A percentile compares a stretch with the other conserved stretches of the same genome.
phyloP scores from a whole-genome alignment of 1,139 yeast species.

The Chernovozyma sophiae-reginae region DNA sequence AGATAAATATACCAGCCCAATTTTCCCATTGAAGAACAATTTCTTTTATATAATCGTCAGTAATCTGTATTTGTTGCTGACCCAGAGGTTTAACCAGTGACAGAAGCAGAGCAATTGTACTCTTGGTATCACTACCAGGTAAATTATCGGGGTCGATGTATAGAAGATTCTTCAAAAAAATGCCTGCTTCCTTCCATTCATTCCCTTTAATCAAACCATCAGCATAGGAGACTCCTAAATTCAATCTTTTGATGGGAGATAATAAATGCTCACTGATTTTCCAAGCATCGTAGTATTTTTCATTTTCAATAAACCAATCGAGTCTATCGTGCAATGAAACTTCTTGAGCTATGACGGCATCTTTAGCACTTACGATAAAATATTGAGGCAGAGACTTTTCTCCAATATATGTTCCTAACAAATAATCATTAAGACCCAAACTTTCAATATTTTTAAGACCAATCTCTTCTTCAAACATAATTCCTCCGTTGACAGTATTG shows the following conservation, averaged over 20 bases:
- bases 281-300: conserved; percentile 69
- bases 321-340: conserved; percentile 64
- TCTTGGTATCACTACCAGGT: conserved; percentile 28
- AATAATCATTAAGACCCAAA: conserved; percentile 78
- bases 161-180: conserved; percentile 43
- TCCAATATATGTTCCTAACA: conserved; percentile 49
- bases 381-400: conserved; percentile 36
- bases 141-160: conserved; percentile 26
- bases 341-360: conserved; percentile 74
- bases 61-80: conserved; percentile 15
- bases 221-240: conserved; percentile 61
- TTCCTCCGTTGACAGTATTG: conserved; percentile 64
- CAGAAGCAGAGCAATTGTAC: conserved; percentile 18
- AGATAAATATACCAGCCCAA: conserved; percentile 56
- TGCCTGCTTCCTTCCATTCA: conserved; percentile 57
- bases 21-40: conserved; percentile 59
- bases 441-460: conserved; percentile 55
- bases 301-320: conserved; percentile 63
- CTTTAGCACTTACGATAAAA: conserved; percentile 74
- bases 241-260: conserved; percentile 46
- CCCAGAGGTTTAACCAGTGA: conserved; percentile 1
- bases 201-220: conserved; percentile 47
- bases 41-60: conserved; percentile 27
- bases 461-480: conserved; percentile 79
- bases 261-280: conserved; percentile 59